Conservation (phyloP, 345 rosid genomes). For the Raphanus sativus region DNA sequence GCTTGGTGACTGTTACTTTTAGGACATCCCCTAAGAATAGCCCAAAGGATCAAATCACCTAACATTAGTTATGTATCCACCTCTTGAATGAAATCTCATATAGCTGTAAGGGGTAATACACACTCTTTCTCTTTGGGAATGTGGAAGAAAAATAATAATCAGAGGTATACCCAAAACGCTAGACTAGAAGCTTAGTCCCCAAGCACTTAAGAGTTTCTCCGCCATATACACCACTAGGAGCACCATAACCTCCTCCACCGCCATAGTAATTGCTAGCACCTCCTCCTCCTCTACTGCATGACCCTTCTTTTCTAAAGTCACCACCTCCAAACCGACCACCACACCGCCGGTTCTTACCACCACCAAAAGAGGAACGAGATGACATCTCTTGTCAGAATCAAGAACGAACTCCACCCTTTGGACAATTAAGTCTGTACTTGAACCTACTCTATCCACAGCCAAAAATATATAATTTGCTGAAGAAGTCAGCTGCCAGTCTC, state of each 20-base stretch:
- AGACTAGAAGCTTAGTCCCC: slow-evolving; percentile 56
- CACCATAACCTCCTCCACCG: slow-evolving; percentile 34
- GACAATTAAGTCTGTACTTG: slow-evolving; percentile 94
- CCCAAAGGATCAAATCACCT: slow-evolving; percentile 17
- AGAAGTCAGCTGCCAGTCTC: slow-evolving; percentile 96
- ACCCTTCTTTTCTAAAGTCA: slow-evolving; percentile 63
- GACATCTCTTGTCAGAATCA: slow-evolving; percentile 96
- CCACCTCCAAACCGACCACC: slow-evolving; percentile 88
- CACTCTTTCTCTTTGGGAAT: slow-evolving; percentile 25
- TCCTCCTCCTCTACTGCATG: slow-evolving; percentile 55
- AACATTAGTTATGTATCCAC: slow-evolving; percentile 21
- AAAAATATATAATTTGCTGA: slow-evolving; percentile 68
- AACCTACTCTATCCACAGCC: slow-evolving; percentile 99
- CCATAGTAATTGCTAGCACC: slow-evolving; percentile 51
- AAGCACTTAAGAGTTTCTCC: slow-evolving; percentile 62
- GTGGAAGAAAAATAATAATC: slow-evolving; percentile 20
- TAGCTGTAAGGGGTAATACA: slow-evolving; percentile 29
- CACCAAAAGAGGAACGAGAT: slow-evolving; percentile 64
- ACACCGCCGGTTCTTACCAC: slow-evolving; percentile 68
- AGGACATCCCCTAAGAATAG: not conserved
- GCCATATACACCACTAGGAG: slow-evolving; percentile 39
- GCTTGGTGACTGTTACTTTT: not conserved
- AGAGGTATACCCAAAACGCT: not conserved
- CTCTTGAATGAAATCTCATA: slow-evolving; percentile 7
- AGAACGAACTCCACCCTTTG: slow-evolving; percentile 96